Evolutionary conservation across 495 filamentous ascomycete species (phyloP).

Genomic region (Tuber melanosporum): DNA sequence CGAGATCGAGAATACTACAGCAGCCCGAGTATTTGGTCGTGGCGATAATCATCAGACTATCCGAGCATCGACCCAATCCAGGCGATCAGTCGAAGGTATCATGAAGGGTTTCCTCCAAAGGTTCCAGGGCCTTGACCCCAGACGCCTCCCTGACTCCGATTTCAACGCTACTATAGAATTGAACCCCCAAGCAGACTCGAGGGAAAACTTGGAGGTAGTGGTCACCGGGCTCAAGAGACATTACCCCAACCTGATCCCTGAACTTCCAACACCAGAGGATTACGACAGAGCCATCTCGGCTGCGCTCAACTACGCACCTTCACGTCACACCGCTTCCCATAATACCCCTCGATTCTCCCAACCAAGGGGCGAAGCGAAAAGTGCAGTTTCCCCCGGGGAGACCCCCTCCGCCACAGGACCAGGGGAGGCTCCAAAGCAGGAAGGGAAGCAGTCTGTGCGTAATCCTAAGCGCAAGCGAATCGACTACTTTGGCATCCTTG

Average conservation of each 20-base stretch:
- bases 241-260: conserved; percentile 67
- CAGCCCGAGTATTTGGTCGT: conserved; percentile 68
- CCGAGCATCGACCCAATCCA: conserved; percentile 63
- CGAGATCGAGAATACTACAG: conserved; percentile 65
- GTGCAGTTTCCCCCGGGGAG: conserved; percentile 12
- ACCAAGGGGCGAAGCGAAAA: not conserved
- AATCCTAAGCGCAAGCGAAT: conserved; percentile 45
- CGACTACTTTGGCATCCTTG: conserved; percentile 74
- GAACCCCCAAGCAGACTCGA: conserved; percentile 65
- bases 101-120: conserved; percentile 90
- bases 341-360: not conserved
- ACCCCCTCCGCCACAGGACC: conserved; percentile 21
- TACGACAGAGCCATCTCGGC: conserved; percentile 72
- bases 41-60: conserved; percentile 99
- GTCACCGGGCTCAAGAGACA: conserved; percentile 59
- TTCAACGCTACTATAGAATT: conserved; percentile 84
- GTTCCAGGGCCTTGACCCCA: conserved; percentile 68
- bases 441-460: conserved; percentile 42
- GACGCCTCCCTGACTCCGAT: conserved; percentile 59
- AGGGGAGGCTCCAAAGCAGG: conserved; percentile 22
- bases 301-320: conserved; percentile 53
- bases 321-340: not conserved
- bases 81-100: conserved; percentile 68
- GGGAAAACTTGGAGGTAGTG: conserved; percentile 78
- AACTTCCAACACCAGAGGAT: conserved; percentile 64